A percentile compares a stretch with the other conserved stretches of the same genome.
Evolutionary conservation across 208 protist genomes (phyloP).

Genomic region (Balamuthia mandrillaris): DNA sequence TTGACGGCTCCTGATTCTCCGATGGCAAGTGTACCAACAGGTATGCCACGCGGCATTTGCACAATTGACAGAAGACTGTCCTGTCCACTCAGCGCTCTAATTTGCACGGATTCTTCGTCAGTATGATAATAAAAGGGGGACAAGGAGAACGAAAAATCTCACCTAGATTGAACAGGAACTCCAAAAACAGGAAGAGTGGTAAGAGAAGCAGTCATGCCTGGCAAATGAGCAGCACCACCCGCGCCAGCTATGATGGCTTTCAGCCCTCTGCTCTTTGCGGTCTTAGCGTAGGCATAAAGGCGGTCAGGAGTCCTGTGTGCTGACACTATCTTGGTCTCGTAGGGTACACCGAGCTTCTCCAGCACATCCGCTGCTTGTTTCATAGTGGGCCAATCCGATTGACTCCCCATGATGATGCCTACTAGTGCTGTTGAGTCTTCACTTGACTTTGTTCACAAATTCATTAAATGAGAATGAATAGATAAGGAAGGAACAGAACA

Average conservation of each 20-base stretch:
- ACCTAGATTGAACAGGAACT: conserved; percentile 67
- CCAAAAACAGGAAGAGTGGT: conserved; percentile 78
- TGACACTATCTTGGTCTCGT: conserved; percentile 76
- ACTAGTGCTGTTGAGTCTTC: conserved; percentile 68
- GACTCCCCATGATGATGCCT: conserved; percentile 78
- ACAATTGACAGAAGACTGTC: conserved; percentile 68
- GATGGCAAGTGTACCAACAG: conserved; percentile 78
- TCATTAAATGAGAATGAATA: too few relatives aligned
- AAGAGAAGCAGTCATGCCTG: conserved; percentile 76
- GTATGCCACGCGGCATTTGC: conserved; percentile 79
- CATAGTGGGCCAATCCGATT: conserved; percentile 76
- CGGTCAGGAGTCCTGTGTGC: conserved; percentile 76
- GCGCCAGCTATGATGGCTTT: conserved; percentile 69
- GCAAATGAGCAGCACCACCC: conserved; percentile 73
- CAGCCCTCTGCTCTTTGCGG: conserved; percentile 6
- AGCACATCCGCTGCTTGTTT: conserved; percentile 59
- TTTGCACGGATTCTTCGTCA: not conserved
- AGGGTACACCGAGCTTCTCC: conserved; percentile 65
- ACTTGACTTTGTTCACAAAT: too few relatives aligned
- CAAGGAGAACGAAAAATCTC: not conserved
- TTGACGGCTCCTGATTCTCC: conserved; percentile 71
- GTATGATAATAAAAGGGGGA: conserved; percentile 24
- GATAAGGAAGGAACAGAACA: not conserved
- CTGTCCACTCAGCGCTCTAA: conserved; percentile 46
- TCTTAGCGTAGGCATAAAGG: conserved; percentile 66